These are phyloP conservation scores for Spergularia azorica DNA, from an alignment of 179 eudicot species.

Conservation along the genomic window DNA sequence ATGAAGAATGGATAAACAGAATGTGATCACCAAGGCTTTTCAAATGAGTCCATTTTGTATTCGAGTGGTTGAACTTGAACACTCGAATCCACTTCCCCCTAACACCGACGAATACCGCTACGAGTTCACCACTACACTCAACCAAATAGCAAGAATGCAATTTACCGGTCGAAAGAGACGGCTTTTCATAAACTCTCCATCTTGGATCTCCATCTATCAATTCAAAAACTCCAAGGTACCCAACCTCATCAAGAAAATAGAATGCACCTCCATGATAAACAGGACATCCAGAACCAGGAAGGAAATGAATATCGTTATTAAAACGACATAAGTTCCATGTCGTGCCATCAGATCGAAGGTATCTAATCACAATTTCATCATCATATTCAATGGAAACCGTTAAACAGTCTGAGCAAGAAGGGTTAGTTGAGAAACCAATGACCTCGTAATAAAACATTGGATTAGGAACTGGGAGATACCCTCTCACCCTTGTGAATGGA, in stretches of 20 bases:
- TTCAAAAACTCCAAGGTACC: conserved; percentile 5
- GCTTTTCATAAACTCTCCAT: background rate
- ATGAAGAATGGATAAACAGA: background rate
- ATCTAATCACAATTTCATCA: background rate
- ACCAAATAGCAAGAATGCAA: conserved; percentile 14
- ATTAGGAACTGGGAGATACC: no score
- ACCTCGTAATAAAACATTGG: background rate
- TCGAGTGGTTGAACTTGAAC: background rate
- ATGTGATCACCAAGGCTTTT: background rate
- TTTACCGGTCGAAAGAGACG: no score
- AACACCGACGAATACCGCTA: conserved; percentile 8
- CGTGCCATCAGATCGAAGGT: background rate
- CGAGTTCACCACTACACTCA: conserved; percentile 9
- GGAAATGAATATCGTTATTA: background rate
- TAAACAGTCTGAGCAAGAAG: background rate
- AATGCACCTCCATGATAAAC: conserved; percentile 2
- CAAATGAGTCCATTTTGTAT: conserved; percentile 2
- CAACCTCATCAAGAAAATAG: background rate
- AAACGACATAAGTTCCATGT: background rate
- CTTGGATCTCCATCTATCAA: background rate
- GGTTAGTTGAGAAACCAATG: conserved; percentile 16
- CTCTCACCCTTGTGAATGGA: background rate
- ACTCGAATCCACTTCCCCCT: conserved; percentile 10
- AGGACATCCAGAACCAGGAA: background rate
- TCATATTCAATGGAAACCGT: background rate